Evolutionary conservation across 2,329 filamentous ascomycete species (phyloP), one percentile per base, ranked within the genome.

Genomic region (Colletotrichum sp.): DNA sequence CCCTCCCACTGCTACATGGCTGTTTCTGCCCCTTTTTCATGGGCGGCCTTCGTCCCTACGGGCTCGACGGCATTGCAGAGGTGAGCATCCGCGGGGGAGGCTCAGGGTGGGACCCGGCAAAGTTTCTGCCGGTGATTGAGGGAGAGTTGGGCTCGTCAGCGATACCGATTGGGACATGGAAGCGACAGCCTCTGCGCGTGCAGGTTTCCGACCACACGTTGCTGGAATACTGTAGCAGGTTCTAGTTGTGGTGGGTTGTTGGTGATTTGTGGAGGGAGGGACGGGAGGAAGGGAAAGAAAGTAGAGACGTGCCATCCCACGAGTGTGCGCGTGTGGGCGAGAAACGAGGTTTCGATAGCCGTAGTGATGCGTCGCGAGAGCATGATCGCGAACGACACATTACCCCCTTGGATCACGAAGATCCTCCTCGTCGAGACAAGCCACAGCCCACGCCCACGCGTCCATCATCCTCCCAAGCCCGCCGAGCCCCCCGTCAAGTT

Each of bases 341-440:
- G 15, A 61, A 52, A 48, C 24, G 34, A 48, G 21, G 69, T 72
- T 62, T 72, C 69, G 52, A 67, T 43, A 34, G 34, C 52, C 68
- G 68, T 62, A 30, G 48, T 21, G 72, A 62, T 30, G 70, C 7
- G 21, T 38, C 36, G 58, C n/a, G 16, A 43, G 55, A n/a, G 55
- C 28, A 69, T 61, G 56, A 73, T 70, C 55, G 66, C 26, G 43
- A 36, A 28, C 61, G 60, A 15, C 24, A 18, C 24, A 15, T 34
- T n/a, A 30, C 32, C 55, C 61, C 55, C 62, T 72, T 48, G 38
- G 38, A 55, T 62, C 68, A 56, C 38, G 61, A 30, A 32, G 61
- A 75, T 75, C 68, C 36, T 62, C 72, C 55, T 66, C 26, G 61
- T 66, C 68, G 32, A 75, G 61, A 62, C 58, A 71, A 48, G 38